Conservation (phyloP, 2,329 filamentous ascomycete genomes). For the Epichloe scottii region DNA sequence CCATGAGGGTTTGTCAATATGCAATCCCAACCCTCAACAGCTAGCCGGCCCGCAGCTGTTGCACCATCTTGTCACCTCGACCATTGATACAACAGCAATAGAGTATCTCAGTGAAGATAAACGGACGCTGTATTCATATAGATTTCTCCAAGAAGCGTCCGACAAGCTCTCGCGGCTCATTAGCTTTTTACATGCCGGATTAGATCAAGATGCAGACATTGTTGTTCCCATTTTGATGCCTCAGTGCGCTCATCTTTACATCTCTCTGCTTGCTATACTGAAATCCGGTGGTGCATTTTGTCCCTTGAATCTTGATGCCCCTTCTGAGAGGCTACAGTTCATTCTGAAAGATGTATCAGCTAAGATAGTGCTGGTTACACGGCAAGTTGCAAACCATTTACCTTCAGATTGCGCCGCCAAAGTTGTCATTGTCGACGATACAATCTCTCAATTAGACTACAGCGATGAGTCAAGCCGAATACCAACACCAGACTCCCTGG, state of each 20-base stretch:
- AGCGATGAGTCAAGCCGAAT: conserved; percentile 7
- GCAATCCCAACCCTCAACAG: conserved; percentile 30
- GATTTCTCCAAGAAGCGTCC: conserved; percentile 46
- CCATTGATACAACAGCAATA: conserved; percentile 17
- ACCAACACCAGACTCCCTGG: conserved; percentile 35
- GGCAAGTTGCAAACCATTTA: conserved; percentile 29
- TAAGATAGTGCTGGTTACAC: conserved; percentile 51
- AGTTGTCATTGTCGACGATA: conserved; percentile 23
- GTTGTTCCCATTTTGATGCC: conserved; percentile 67
- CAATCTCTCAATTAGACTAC: not conserved
- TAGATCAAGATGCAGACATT: conserved; percentile 17
- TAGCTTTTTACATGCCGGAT: conserved; percentile 6
- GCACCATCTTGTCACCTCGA: conserved; percentile 46
- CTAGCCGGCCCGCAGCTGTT: conserved; percentile 33
- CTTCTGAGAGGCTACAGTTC: conserved; percentile 64
- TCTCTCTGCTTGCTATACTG: conserved; percentile 63
- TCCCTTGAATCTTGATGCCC: conserved; percentile 67
- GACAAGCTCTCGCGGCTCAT: conserved; percentile 42
- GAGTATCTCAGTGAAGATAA: conserved; percentile 17
- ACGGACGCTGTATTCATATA: conserved; percentile 42
- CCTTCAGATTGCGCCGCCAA: conserved; percentile 19
- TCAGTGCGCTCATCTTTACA: conserved; percentile 66
- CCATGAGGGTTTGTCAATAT: conserved; percentile 25
- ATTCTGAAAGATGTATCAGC: conserved; percentile 69
- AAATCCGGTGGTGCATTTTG: conserved; percentile 80